Evolutionary conservation across 306 rosid genomes (phyloP).

Genomic region (Malus sieversii): DNA sequence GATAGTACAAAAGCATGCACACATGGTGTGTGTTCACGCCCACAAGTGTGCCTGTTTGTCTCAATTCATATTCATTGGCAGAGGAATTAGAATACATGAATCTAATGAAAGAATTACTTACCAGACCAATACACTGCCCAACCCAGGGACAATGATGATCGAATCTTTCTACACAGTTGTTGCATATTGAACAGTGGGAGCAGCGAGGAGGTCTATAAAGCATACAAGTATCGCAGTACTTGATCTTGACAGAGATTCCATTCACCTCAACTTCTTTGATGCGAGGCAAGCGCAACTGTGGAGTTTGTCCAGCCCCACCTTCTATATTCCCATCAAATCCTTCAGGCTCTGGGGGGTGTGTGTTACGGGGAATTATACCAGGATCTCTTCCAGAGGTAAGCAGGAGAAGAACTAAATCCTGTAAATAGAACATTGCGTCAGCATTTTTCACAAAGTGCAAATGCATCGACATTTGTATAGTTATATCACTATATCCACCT

Average conservation of each 20-base stretch:
- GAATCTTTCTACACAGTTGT: constrained; percentile 89
- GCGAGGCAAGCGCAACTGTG: constrained; percentile 82
- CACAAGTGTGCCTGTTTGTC: neutral
- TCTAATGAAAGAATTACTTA: constrained; percentile 28
- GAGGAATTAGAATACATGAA: constrained; percentile 7
- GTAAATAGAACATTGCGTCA: constrained; percentile 1
- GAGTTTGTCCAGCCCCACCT: constrained; percentile 80
- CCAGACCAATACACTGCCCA: constrained; percentile 98
- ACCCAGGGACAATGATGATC: constrained; percentile 99
- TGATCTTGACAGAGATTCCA: constrained; percentile 63
- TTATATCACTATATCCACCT: neutral
- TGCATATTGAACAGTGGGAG: constrained; percentile 97
- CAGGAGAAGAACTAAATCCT: constrained; percentile 81
- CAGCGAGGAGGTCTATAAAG: constrained; percentile 98
- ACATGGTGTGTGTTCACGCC: neutral
- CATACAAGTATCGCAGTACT: constrained; percentile 98
- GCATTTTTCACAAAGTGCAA: neutral
- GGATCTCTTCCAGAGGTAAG: constrained; percentile 97
- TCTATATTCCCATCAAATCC: constrained; percentile 60
- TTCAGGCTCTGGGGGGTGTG: constrained; percentile 97
- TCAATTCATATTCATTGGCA: neutral
- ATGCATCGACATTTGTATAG: neutral
- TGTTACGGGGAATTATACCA: constrained; percentile 91
- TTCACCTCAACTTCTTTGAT: constrained; percentile 88
- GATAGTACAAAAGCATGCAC: neutral